These are phyloP conservation scores for Ilyonectria mors-panacis DNA, from an alignment of 2,329 filamentous ascomycete species.

Conservation along the genomic window DNA sequence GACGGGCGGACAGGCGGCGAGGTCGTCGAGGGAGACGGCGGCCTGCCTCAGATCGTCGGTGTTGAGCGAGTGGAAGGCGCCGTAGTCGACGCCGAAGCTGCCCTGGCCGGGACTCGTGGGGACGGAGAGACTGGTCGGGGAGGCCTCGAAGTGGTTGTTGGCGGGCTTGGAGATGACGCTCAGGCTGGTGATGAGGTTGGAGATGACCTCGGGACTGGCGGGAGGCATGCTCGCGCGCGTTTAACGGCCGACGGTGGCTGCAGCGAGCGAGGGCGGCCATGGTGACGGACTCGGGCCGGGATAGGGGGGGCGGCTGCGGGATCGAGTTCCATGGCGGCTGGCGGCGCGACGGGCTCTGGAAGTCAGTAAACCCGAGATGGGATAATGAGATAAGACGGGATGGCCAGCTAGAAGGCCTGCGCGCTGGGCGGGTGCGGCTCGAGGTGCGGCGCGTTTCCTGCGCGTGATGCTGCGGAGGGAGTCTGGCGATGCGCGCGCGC, in stretches of 20 bases:
- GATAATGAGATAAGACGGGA: no score
- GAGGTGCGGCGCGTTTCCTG: no score
- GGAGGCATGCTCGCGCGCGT: conserved; percentile 53
- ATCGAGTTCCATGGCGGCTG: conserved; percentile 48
- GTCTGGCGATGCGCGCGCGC: no score
- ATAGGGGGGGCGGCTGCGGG: conserved; percentile 51
- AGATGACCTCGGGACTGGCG: conserved; percentile 79
- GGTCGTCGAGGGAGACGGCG: conserved; percentile 67
- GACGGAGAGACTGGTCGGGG: conserved; percentile 58
- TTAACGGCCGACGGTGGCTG: conserved; percentile 34
- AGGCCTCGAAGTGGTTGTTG: conserved; percentile 77
- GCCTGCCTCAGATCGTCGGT: conserved; percentile 65
- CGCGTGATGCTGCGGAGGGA: no score
- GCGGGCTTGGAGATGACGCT: conserved; percentile 78
- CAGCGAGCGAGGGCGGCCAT: conserved; percentile 33
- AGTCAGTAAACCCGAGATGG: neutral
- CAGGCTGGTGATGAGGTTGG: conserved; percentile 77
- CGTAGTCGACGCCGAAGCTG: conserved; percentile 82
- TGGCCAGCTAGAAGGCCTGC: neutral
- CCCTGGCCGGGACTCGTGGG: conserved; percentile 57
- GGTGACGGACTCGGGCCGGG: conserved; percentile 47
- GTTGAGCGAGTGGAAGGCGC: conserved; percentile 70
- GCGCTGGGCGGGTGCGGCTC: no score
- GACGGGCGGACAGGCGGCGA: conserved; percentile 77
- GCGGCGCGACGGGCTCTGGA: no score